A percentile compares a stretch with the other conserved stretches of the same genome.
These are phyloP conservation scores for Penicillium waksmanii DNA, from an alignment of 495 filamentous ascomycete genomes.

Conservation along the genomic window DNA sequence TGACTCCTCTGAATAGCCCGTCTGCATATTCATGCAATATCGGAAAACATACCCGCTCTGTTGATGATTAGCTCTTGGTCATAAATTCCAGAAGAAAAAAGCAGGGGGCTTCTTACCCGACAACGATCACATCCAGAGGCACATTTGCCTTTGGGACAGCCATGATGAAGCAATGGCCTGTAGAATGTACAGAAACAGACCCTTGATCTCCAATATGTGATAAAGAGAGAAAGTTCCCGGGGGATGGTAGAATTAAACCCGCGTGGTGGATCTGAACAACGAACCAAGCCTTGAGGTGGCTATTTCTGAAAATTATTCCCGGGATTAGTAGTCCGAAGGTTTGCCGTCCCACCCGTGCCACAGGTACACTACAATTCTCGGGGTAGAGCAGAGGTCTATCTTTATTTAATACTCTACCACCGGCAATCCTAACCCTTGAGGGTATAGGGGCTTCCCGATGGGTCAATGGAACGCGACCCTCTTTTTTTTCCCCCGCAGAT, in stretches of 20 bases:
- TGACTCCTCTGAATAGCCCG: neutral
- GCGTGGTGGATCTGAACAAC: neutral
- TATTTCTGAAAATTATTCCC: constrained; percentile 20
- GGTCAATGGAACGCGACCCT: constrained; percentile 9
- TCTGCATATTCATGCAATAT: neutral
- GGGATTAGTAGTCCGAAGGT: constrained; percentile 14
- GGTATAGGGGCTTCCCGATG: constrained; percentile 11
- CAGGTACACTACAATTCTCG: constrained; percentile 7
- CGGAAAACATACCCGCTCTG: constrained; percentile 40
- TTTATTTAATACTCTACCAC: constrained; percentile 6
- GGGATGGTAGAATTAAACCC: neutral
- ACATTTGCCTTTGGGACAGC: constrained; percentile 28
- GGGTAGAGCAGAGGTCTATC: constrained; percentile 1
- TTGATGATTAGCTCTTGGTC: constrained; percentile 13
- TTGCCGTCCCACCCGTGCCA: constrained; percentile 28
- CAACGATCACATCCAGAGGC: constrained; percentile 37
- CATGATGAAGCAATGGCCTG: constrained; percentile 21
- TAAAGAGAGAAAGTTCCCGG: neutral
- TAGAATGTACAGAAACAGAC: neutral
- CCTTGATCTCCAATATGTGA: neutral
- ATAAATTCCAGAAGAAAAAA: neutral
- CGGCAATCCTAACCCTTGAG: constrained; percentile 14
- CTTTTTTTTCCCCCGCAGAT: constrained; percentile 16
- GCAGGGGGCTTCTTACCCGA: constrained; percentile 31
- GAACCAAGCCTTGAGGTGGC: constrained; percentile 7